Conservation (phyloP, 2,329 filamentous ascomycete genomes). For the Didymella glomerata region DNA sequence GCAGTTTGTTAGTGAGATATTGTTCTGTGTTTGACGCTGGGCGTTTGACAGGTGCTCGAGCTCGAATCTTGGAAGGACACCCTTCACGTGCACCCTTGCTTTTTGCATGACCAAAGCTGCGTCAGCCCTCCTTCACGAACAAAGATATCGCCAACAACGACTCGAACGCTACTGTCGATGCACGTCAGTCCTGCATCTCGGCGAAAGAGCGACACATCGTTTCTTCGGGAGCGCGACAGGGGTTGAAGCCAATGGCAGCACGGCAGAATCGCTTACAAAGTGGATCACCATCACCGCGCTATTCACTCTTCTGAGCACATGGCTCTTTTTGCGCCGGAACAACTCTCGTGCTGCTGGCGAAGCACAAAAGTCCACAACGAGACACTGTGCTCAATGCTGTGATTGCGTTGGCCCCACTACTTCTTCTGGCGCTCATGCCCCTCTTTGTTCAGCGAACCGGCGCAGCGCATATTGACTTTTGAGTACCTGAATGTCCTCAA, state of each 20-base stretch:
- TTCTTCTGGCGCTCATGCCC: conserved; percentile 9
- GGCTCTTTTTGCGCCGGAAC: conserved; percentile 20
- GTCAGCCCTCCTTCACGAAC: background rate
- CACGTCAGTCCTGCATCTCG: conserved; percentile 6
- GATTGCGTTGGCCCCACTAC: conserved; percentile 13
- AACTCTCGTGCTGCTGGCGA: conserved; percentile 15
- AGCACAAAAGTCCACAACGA: conserved; percentile 6
- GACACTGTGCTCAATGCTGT: conserved; percentile 17
- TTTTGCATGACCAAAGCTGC: background rate
- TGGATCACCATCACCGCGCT: conserved; percentile 23
- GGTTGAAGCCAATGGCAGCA: conserved; percentile 24
- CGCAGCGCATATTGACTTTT: conserved; percentile 15
- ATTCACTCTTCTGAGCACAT: conserved; percentile 27
- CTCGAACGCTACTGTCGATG: conserved; percentile 3
- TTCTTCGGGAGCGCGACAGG: conserved; percentile 14
- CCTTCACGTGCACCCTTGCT: conserved; percentile 9
- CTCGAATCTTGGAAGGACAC: conserved; percentile 2
- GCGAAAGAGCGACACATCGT: conserved; percentile 14
- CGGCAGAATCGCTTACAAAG: conserved; percentile 26
- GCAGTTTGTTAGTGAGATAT: conserved; percentile 1
- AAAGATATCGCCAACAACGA: background rate
- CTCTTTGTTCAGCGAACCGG: conserved; percentile 19
- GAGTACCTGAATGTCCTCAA: conserved; percentile 25
- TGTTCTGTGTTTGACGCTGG: conserved; percentile 17
- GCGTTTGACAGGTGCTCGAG: conserved; percentile 9